Evolutionary conservation across 768 basidiomycete species (phyloP).

Genomic region (Macrolepiota albuminosa): DNA sequence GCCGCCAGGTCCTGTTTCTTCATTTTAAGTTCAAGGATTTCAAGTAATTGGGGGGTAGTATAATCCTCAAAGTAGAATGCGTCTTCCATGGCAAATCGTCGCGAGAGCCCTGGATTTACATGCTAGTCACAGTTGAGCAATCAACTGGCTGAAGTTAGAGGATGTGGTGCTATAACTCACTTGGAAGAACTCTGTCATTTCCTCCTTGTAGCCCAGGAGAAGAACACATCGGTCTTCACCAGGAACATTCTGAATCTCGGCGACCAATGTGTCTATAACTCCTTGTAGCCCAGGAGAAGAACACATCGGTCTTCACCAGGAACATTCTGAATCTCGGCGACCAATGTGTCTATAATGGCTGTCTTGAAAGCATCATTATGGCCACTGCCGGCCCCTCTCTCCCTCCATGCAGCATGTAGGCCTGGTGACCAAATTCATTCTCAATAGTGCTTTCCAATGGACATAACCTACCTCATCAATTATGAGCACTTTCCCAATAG

Average conservation of each 20-base stretch:
- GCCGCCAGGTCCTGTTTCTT: neutral
- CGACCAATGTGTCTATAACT: conserved; percentile 74
- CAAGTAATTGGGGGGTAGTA: neutral
- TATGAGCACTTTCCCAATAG: neutral
- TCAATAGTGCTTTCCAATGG: neutral
- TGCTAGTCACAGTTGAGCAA: neutral
- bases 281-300: conserved; percentile 58
- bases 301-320: conserved; percentile 71
- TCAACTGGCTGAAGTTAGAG: neutral
- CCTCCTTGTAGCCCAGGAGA: conserved; percentile 57
- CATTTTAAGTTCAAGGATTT: neutral
- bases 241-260: conserved; percentile 64
- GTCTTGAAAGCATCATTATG: conserved; percentile 51
- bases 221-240: conserved; percentile 70
- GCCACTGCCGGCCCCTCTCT: neutral
- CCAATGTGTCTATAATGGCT: conserved; percentile 69
- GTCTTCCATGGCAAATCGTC: conserved; percentile 3
- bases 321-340: conserved; percentile 66
- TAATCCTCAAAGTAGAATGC: conserved; percentile 1
- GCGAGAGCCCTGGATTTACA: neutral
- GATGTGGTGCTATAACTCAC: conserved; percentile 21
- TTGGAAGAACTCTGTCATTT: conserved; percentile 76
- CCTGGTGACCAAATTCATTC: neutral
- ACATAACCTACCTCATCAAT: neutral
- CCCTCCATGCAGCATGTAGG: neutral